Percentiles rank a stretch among this genome's conserved stretches.
Conservation (phyloP, 257 asterid species). For the Oldenlandia corymbosa region DNA sequence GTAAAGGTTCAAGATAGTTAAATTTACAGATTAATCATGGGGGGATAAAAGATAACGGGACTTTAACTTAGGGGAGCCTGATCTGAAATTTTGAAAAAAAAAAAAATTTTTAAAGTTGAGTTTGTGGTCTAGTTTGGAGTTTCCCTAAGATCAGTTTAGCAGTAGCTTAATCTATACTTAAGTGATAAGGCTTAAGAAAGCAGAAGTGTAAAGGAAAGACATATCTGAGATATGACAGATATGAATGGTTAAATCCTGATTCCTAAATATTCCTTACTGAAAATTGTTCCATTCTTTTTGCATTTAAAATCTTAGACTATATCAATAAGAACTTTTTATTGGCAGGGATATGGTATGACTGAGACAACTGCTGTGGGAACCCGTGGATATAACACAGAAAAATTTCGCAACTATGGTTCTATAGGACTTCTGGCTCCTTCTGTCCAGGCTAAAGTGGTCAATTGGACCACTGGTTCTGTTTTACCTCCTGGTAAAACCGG, state of each 20-base stretch:
- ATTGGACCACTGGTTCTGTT: conserved; percentile 47
- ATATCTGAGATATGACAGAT: background rate
- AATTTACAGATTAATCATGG: background rate
- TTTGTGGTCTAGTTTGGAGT: background rate
- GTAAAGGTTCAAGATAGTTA: background rate
- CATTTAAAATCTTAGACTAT: background rate
- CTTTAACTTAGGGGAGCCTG: too few species aligned
- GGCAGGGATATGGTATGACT: conserved; percentile 90
- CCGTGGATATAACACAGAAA: conserved; percentile 54
- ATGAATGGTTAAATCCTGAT: background rate
- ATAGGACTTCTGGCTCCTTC: conserved; percentile 70
- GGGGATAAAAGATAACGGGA: background rate
- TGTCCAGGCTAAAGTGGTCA: conserved; percentile 69
- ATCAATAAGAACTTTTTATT: background rate
- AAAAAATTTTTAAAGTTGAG: too few species aligned
- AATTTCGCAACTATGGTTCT: conserved; percentile 43
- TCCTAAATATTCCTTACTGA: background rate
- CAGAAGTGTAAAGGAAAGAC: too few species aligned
- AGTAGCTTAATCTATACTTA: too few species aligned
- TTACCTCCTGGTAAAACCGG: conserved; percentile 66
- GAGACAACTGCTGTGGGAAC: conserved; percentile 69
- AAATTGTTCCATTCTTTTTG: background rate
- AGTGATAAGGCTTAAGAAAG: background rate
- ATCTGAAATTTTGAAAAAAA: background rate
- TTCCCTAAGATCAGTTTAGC: too few species aligned